Base-by-base conservation (phyloP, 1,139 yeast species). In the Magnusiomyces ingens region DNA sequence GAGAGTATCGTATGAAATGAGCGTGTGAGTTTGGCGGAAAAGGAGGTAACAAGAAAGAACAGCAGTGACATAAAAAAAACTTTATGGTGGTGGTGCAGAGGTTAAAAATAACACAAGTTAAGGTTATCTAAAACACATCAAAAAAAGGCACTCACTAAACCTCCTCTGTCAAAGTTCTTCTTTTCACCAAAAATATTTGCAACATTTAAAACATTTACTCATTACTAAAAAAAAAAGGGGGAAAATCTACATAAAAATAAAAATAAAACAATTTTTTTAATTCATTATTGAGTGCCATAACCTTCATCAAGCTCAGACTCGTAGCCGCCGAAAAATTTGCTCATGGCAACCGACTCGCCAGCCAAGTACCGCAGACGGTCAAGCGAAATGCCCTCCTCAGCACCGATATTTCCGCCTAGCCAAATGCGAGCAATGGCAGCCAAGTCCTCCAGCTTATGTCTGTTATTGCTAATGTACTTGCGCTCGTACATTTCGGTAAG, bases 361-460 rank as follows among this genome's bases (percentile, higher is more conserved):
- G 67, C 72, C 26, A 70, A 56, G 45, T 62, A 60, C 29, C 72
- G 55, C 37, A 72, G 62, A 26, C 62, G 55, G 13, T 59, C 59
- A 38, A 68, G 57, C n/a, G 61, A 50, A 17, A 70, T 49, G 5
- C 70, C 70, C 38, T 60, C 63, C 8, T 56, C 54, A 29, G 67
- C 70, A n/a, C 70, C 71, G 35, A 60, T 60, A 38, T 66, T 68
- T 37, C 71, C 65, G 29, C 73, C 73, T 40, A 69, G 61, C 72
- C 73, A 70, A 29, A 69, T 58, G 26, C 73, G 65, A 17, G 67
- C 67, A 15, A 57, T 57, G 2, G 65, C 66, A 10, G 69, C 60
- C 45, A 65, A 55, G 22, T 53, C 55, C 47, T 53, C 55, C 21
- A 55, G 52, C 45, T 54, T 53, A 48, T 51, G 41, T 29, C 52